Evolutionary conservation across 352 stramenopile species (phyloP).

Genomic region (Globisporangium echinulatum): DNA sequence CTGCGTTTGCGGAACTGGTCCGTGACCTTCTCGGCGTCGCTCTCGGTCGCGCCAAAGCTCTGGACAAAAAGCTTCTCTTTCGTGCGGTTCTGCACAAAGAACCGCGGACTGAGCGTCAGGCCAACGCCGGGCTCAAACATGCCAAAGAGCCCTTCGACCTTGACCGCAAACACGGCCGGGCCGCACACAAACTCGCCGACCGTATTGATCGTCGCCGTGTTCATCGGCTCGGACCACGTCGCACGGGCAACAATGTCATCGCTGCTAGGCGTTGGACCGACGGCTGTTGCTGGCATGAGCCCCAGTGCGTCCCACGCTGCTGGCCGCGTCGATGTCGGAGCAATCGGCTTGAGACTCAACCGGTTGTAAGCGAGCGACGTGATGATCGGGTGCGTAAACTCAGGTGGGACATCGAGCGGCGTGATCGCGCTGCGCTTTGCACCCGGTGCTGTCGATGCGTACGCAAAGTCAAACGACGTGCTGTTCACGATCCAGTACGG

Average conservation of each 20-base stretch:
- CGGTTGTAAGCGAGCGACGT: constrained; percentile 49
- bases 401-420: constrained; percentile 29
- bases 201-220: constrained; percentile 83
- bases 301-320: constrained; percentile 51
- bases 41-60: constrained; percentile 59
- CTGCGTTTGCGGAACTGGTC: constrained; percentile 68
- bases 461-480: constrained; percentile 58
- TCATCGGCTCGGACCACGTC: constrained; percentile 77
- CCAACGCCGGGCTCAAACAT: constrained; percentile 70
- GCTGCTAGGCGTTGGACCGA: constrained; percentile 35
- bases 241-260: constrained; percentile 60
- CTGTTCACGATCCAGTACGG: constrained; percentile 86
- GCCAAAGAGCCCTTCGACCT: constrained; percentile 78
- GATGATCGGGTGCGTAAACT: constrained; percentile 67
- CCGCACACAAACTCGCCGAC: constrained; percentile 71
- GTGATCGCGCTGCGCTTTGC: constrained; percentile 42
- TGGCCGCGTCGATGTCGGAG: constrained; percentile 37
- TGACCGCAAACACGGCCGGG: constrained; percentile 67
- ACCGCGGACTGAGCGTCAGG: constrained; percentile 74
- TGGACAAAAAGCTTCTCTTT: constrained; percentile 76
- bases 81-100: constrained; percentile 80
- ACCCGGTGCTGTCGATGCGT: constrained; percentile 47
- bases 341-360: constrained; percentile 61
- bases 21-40: constrained; percentile 52
- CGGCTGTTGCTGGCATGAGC: constrained; percentile 44